Percentiles rank a stretch among this genome's conserved stretches.
These are phyloP conservation scores for Cylindrodendrum hubeiense DNA, from an alignment of 2,329 filamentous ascomycete species.

Conservation along the genomic window DNA sequence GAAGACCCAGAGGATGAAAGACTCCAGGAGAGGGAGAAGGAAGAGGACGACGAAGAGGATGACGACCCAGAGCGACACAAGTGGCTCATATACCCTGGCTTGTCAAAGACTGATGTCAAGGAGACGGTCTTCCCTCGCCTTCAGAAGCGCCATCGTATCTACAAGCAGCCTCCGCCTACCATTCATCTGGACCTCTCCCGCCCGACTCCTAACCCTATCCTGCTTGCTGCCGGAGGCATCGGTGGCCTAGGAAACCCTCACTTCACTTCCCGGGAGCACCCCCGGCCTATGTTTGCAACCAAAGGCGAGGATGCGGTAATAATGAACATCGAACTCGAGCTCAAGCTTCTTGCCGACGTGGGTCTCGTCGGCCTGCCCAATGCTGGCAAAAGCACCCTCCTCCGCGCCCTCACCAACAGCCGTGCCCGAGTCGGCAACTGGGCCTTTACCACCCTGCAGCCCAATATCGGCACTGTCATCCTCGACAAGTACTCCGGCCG, in stretches of 20 bases:
- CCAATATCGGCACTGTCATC: conserved; percentile 95
- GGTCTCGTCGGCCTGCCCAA: conserved; percentile 96
- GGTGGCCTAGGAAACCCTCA: conserved; percentile 95
- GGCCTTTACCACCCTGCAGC: conserved; percentile 96
- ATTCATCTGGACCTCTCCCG: conserved; percentile 79
- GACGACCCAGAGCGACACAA: conserved; percentile 71
- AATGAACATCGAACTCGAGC: conserved; percentile 86
- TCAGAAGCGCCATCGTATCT: conserved; percentile 64
- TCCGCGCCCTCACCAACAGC: conserved; percentile 89
- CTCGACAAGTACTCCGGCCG: conserved; percentile 88
- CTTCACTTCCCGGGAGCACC: conserved; percentile 82
- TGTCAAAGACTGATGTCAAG: conserved; percentile 76
- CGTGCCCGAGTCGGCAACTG: conserved; percentile 91
- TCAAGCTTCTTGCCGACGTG: conserved; percentile 95
- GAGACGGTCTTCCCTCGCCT: conserved; percentile 63
- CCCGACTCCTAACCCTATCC: conserved; percentile 84
- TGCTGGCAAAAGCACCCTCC: conserved; percentile 93
- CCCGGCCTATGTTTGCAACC: conserved; percentile 88
- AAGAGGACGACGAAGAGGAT: conserved; percentile 56
- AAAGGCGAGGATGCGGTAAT: conserved; percentile 84
- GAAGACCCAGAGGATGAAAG: conserved; percentile 21
- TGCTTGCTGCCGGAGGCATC: conserved; percentile 88
- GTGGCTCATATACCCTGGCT: conserved; percentile 88
- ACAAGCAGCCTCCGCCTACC: conserved; percentile 78
- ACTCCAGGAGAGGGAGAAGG: conserved; percentile 31